Conservation (phyloP, 2,329 filamentous ascomycete genomes). For the Botrytis elliptica region DNA sequence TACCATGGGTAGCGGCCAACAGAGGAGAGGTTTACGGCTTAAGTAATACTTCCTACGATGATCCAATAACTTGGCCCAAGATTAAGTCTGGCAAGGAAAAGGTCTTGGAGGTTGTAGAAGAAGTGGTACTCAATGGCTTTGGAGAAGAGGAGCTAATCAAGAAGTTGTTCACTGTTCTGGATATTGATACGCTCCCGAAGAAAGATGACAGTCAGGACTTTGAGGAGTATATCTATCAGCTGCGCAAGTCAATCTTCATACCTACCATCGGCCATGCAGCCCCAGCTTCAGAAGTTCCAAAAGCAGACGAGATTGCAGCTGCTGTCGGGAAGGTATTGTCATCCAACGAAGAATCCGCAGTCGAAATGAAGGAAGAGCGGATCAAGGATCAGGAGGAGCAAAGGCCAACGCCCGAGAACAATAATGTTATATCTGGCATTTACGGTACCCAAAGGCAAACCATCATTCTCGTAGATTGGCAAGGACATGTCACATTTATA, state of each 20-base stretch:
- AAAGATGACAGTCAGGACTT: conserved; percentile 44
- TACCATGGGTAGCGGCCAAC: conserved; percentile 56
- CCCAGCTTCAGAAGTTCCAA: conserved; percentile 43
- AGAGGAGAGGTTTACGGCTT: conserved; percentile 56
- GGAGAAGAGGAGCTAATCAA: conserved; percentile 51
- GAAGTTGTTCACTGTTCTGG: conserved; percentile 54
- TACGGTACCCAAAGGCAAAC: conserved; percentile 68
- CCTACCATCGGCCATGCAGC: conserved; percentile 52
- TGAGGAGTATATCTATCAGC: conserved; percentile 52
- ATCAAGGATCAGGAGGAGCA: conserved; percentile 28
- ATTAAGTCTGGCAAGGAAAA: conserved; percentile 49
- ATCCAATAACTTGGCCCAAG: conserved; percentile 60
- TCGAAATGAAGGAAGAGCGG: conserved; percentile 34
- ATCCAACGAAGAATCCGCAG: conserved; percentile 39
- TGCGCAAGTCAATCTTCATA: conserved; percentile 62
- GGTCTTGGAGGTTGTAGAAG: conserved; percentile 42
- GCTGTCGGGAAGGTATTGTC: conserved; percentile 22
- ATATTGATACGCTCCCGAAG: conserved; percentile 54
- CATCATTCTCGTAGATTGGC: conserved; percentile 60
- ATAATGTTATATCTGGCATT: conserved; percentile 54
- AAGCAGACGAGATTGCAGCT: conserved; percentile 39
- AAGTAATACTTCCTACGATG: conserved; percentile 60
- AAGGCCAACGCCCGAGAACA: conserved; percentile 42
- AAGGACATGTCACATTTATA: conserved; percentile 58
- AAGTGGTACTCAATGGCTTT: conserved; percentile 42